Base-by-base conservation (phyloP, 495 filamentous ascomycete species). In the Daldinia bambusicola region DNA sequence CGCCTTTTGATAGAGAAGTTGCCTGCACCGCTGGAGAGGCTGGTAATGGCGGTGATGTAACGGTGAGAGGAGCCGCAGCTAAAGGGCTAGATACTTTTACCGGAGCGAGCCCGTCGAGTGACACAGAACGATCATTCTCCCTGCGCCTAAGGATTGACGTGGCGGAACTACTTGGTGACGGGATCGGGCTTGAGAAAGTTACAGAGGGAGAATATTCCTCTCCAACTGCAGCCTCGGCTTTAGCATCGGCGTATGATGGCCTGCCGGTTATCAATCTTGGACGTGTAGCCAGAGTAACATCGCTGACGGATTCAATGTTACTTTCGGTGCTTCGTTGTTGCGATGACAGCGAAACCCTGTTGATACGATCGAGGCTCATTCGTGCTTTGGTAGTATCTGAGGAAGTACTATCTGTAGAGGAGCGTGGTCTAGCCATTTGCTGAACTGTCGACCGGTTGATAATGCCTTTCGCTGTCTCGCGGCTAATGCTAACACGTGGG, bases 401-500 rank as follows among this genome's bases (percentile, higher is more conserved):
- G 53, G 80, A 62, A 43, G 59, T 65, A 58, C 69, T 69, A 22
- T 75, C 55, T 62, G 75, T 63, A 32, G 75, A 73, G 59, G 77
- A 67, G 41, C 65, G 74, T 18, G 74, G 76, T 10, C 71, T 61
- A 8, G 56, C 4, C 43, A 60, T 10, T 40, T 30, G 4, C 40
- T 48, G 61, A 37, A 55, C 38, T 13, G 55, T 22, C 18, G 62
- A 14, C 18, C 66, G 52, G 41, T 74, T 68, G 20, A 81, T 64
- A 37, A 78, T 70, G 8, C 76, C 82, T 45, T 52, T 77, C 12
- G 79, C 81, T 26, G 74, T 77, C 69, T 80, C 81, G 18, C 79
- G 78, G 55, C 78, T 84, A 48, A 83, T 70, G 12, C 78, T 81
- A 30, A 85, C 76, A 1, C 83, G 78, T 0, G 85, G 84, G 64